Evolutionary conservation across 164 flowering plant species (phyloP).

Genomic region (Akebia trifoliata): DNA sequence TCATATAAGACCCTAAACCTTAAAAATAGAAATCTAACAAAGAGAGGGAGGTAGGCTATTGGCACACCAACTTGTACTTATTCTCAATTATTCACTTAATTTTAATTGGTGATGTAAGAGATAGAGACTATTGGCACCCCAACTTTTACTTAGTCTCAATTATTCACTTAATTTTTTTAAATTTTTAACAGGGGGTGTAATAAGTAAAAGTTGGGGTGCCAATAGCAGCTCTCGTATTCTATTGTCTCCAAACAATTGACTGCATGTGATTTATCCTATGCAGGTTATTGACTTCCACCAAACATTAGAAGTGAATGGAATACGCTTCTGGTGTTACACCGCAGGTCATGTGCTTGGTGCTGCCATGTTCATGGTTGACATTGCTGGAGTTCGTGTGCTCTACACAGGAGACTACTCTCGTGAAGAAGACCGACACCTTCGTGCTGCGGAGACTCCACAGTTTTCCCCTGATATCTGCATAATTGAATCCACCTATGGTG

Average conservation of each 20-base stretch:
- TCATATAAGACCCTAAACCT: too few relatives aligned
- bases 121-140: too few relatives aligned
- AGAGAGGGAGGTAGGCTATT: too few relatives aligned
- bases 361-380: conserved; percentile 99
- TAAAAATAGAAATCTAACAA: too few relatives aligned
- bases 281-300: conserved; percentile 98
- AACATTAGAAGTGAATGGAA: conserved; percentile 90
- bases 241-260: not conserved
- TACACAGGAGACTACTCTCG: conserved; percentile 98
- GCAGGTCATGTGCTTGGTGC: conserved; percentile 99
- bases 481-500: conserved; percentile 93
- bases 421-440: conserved; percentile 95
- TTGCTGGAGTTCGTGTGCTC: conserved; percentile 93
- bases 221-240: too few relatives aligned
- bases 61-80: too few relatives aligned
- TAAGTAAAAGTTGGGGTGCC: too few relatives aligned
- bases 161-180: too few relatives aligned
- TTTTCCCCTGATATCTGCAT: conserved; percentile 95
- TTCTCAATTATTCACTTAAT: too few relatives aligned
- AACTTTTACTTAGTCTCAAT: too few relatives aligned
- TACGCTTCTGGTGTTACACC: conserved; percentile 97
- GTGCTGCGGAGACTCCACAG: conserved; percentile 91
- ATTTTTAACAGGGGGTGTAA: too few relatives aligned
- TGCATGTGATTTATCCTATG: conserved; percentile 4
- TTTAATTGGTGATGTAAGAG: too few relatives aligned